These are phyloP conservation scores for Rhynchospora breviuscula DNA, from an alignment of 176 grass and related monocot species.

Conservation along the genomic window DNA sequence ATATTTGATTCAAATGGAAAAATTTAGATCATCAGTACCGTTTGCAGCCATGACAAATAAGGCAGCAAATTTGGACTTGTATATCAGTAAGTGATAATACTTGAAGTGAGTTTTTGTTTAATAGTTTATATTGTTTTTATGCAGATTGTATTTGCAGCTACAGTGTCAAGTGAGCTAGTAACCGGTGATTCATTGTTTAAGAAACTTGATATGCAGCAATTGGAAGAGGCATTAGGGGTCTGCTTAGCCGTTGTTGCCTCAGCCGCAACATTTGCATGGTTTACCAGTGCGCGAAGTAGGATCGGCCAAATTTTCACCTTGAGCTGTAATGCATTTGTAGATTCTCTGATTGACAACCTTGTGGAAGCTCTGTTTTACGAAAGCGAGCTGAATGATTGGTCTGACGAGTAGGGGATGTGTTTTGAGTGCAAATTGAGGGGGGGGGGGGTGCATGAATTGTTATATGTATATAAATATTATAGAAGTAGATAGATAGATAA, in stretches of 20 bases:
- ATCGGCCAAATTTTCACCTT: conserved; percentile 85
- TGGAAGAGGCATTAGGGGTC: conserved; percentile 62
- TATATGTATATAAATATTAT: conserved; percentile 6
- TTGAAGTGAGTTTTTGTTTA: neutral
- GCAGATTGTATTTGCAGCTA: conserved; percentile 64
- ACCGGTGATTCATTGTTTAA: conserved; percentile 93
- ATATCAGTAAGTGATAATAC: neutral
- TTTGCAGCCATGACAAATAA: neutral
- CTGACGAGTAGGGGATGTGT: conserved; percentile 33
- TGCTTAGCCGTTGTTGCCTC: conserved; percentile 64
- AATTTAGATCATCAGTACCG: neutral
- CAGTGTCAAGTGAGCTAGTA: conserved; percentile 64
- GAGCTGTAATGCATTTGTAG: conserved; percentile 74
- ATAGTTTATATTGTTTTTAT: neutral
- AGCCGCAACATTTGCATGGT: conserved; percentile 74
- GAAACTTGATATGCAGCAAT: conserved; percentile 80
- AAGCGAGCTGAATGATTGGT: conserved; percentile 67
- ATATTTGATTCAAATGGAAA: neutral
- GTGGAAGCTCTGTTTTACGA: conserved; percentile 91
- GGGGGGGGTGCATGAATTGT: neutral
- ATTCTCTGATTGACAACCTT: conserved; percentile 88
- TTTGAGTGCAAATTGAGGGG: neutral
- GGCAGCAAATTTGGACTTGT: neutral
- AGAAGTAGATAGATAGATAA: neutral
- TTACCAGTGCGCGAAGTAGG: conserved; percentile 54